Conservation (phyloP, 257 asterid genomes). For the Cinchona pubescens region DNA sequence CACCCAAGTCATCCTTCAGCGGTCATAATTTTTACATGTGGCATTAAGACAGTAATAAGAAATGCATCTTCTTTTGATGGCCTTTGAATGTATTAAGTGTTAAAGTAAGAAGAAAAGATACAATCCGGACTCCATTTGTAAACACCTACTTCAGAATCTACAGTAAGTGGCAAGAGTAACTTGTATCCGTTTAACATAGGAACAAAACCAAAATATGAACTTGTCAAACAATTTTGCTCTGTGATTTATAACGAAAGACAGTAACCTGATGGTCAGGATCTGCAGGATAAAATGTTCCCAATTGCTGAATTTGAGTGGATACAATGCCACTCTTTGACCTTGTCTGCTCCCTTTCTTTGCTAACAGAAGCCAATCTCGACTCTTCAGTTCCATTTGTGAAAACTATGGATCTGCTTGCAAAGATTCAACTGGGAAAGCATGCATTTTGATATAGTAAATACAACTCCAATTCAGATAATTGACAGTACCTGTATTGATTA, state of each 20-base stretch:
- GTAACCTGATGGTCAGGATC: conserved; percentile 96
- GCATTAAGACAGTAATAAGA: neutral
- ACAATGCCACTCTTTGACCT: conserved; percentile 70
- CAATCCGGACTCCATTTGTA: neutral
- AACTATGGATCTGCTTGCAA: conserved; percentile 69
- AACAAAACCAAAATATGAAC: neutral
- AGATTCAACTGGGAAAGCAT: neutral
- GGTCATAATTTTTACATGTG: neutral
- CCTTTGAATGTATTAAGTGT: neutral
- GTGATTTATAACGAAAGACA: neutral
- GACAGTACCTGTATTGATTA: conserved; percentile 71
- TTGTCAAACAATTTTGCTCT: conserved; percentile 5
- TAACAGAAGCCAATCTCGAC: conserved; percentile 72
- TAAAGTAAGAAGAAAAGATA: neutral
- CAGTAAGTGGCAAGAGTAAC: neutral
- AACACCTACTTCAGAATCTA: neutral
- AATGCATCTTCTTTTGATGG: neutral
- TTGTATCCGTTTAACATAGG: neutral
- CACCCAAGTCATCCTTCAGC: neutral
- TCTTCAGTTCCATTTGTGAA: conserved; percentile 87
- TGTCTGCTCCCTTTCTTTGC: conserved; percentile 96
- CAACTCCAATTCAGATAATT: conserved; percentile 16
- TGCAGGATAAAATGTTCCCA: conserved; percentile 66
- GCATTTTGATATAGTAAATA: conserved; percentile 6
- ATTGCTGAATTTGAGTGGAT: conserved; percentile 81